phyloP scores from a whole-genome alignment of 148 eudicot species.

The Arctostaphylos glauca region DNA sequence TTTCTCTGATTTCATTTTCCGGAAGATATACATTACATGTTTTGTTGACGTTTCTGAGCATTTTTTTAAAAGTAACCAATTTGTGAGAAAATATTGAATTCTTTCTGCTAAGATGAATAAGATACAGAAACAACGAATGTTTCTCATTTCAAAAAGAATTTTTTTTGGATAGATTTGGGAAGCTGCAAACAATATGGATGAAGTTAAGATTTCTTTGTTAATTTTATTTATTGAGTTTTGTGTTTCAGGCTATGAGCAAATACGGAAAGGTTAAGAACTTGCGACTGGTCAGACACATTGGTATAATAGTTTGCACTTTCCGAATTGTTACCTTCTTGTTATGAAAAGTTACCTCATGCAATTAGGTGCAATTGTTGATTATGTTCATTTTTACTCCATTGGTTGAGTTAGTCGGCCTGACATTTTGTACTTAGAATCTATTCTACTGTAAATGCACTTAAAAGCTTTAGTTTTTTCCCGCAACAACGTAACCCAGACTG shows the following conservation, averaged over 20 bases:
- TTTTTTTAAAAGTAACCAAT: no score
- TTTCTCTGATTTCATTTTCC: no score
- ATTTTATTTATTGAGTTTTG: not conserved
- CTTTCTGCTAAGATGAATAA: no score
- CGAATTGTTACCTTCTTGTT: not conserved
- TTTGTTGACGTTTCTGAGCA: no score
- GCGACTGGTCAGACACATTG: constrained; percentile 86
- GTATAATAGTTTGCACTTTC: constrained; percentile 27
- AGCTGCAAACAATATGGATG: no score
- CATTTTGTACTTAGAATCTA: not conserved
- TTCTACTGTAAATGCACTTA: not conserved
- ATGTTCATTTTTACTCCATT: not conserved
- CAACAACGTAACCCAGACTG: not conserved
- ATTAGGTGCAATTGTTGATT: not conserved
- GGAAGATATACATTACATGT: no score
- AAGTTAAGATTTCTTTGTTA: not conserved
- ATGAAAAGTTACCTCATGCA: not conserved
- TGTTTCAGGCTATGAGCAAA: constrained; percentile 68
- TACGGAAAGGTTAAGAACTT: constrained; percentile 80
- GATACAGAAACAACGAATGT: no score
- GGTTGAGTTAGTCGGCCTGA: not conserved
- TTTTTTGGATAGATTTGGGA: no score
- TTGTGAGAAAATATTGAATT: no score
- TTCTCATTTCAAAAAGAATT: no score
- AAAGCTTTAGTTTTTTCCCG: no score